Base-by-base conservation (phyloP, 495 filamentous ascomycete species). In the Penicillium mononematosum region DNA sequence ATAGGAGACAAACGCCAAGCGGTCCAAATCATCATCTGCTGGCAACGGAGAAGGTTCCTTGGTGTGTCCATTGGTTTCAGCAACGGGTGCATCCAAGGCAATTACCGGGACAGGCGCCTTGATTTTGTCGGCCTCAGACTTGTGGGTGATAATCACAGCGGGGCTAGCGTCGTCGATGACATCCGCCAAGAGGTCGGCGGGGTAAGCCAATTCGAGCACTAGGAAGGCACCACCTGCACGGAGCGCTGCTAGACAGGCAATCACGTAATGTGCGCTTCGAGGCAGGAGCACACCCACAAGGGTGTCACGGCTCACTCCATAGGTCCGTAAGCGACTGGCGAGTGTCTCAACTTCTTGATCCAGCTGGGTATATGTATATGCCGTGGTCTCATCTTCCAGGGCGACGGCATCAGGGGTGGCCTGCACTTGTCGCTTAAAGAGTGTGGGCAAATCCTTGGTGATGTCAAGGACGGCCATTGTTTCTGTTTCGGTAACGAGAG, bases 171-270 rank as follows among this genome's bases (percentile, higher is more conserved):
- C 86, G 22, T 85, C 80, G 34, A 89, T 73, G 32, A 88, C 86
- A 69, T 88, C 86, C 24, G 82, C 78, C 54, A 89, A 66, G 36
- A 89, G 72, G 29, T 78, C 81, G 0, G 83, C 78, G 0, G 86
- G 85, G 62, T 89, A 89, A 27, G 85, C 86, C 20, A 88, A 75
- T 64, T 89, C 86, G 0, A 88, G 79, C 10, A 88, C 84, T 0
- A 89, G 76, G 58, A 88, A 89, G n/a, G 85, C 85, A 27, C 85
- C 86, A 20, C 85, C 85, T 1, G 86, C 85, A 29, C 84, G 81
- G 42, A 88, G 78, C 6, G 82, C 81, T 25, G 85, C 85, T 41
- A 89, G 72, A 65, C 85, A 88, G 24, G 84, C 81, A 69, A 89
- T 84, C 60, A 89, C 84, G 65, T 88, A 88, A 66, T 88, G 74